Conservation (phyloP, 352 stramenopile genomes). For the Phytopythium montanum region DNA sequence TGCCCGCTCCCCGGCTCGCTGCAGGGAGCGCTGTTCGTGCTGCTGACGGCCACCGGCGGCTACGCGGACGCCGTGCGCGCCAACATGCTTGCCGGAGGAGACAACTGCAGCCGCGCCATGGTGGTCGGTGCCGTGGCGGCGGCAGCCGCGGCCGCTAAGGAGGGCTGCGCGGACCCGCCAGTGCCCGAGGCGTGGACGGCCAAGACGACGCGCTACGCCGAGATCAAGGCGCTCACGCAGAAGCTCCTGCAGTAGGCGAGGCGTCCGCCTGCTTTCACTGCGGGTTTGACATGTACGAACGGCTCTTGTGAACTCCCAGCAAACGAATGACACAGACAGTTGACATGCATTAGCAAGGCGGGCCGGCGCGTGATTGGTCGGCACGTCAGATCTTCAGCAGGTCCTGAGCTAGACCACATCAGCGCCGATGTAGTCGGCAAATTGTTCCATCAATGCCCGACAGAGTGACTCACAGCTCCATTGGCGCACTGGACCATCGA, state of each 20-base stretch:
- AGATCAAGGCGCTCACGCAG: constrained; percentile 28
- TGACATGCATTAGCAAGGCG: no score
- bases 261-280: background rate
- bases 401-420: no score
- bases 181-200: background rate
- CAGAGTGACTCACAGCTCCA: no score
- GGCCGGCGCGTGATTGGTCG: no score
- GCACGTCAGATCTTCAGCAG: no score
- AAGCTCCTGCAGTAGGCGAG: constrained; percentile 18
- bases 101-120: constrained; percentile 72
- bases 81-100: constrained; percentile 56
- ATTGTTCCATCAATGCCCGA: no score
- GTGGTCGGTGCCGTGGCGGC: constrained; percentile 51
- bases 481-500: no score
- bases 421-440: no score
- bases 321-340: no score
- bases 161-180: background rate
- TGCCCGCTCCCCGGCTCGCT: constrained; percentile 53
- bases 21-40: constrained; percentile 52
- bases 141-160: constrained; percentile 14
- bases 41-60: constrained; percentile 32
- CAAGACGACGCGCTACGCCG: constrained; percentile 17
- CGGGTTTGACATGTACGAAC: no score
- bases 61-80: constrained; percentile 46
- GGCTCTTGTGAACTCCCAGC: no score